phyloP scores from a whole-genome alignment of 805 yeast genomes.

The Suhomyces sp. region DNA sequence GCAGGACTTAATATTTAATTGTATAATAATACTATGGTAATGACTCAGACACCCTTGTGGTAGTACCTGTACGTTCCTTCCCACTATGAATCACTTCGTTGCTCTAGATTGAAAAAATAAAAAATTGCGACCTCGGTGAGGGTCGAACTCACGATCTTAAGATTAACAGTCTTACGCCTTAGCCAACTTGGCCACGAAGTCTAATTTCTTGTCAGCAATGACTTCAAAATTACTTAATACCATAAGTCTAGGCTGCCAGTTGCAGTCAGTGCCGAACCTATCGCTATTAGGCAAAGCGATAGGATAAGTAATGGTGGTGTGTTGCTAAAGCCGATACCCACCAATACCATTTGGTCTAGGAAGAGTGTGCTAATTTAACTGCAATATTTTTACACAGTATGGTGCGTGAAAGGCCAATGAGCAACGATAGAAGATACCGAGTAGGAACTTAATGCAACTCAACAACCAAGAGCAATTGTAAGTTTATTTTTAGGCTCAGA shows the following conservation, averaged over 20 bases:
- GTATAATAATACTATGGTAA: background rate
- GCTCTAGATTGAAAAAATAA: background rate
- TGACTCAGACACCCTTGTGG: background rate
- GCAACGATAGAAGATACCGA: background rate
- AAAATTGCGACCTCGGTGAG: slow-evolving; percentile 7
- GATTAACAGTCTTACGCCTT: slow-evolving; percentile 18
- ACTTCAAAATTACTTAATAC: background rate
- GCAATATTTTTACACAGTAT: background rate
- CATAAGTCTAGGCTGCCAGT: too few species aligned
- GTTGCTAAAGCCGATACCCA: too few species aligned
- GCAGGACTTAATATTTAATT: background rate
- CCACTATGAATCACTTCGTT: background rate
- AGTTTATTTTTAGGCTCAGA: background rate
- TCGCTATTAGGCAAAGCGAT: too few species aligned
- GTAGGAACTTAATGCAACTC: too few species aligned
- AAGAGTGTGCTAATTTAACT: background rate
- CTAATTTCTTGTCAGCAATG: background rate
- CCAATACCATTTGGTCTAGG: background rate
- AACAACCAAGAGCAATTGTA: background rate
- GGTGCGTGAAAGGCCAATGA: background rate
- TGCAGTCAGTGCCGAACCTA: too few species aligned
- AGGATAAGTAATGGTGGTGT: too few species aligned
- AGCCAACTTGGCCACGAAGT: slow-evolving; percentile 18
- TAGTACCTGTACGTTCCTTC: background rate
- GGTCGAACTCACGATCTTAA: slow-evolving; percentile 14